phyloP scores from a whole-genome alignment of 306 rosid genomes.

The Prunus mume region DNA sequence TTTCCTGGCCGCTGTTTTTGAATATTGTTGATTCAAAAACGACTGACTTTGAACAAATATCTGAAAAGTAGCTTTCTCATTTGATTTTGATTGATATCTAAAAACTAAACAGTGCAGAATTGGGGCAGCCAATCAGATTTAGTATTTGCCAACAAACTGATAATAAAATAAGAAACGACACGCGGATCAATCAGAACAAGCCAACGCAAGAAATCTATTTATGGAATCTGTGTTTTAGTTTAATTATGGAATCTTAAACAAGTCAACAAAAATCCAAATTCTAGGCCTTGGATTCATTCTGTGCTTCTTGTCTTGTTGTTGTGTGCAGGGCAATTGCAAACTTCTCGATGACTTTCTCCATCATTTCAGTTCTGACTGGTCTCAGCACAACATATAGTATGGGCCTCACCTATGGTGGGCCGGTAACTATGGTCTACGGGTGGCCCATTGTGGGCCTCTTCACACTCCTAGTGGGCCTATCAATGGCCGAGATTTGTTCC shows the following conservation, averaged over 20 bases:
- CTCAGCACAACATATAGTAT: constrained; percentile 31
- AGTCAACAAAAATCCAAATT: not conserved
- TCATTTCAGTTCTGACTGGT: constrained; percentile 40
- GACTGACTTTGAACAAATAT: not conserved
- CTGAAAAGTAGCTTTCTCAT: too few relatives aligned
- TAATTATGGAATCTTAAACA: not conserved
- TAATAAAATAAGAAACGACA: too few relatives aligned
- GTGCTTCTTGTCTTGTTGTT: not conserved
- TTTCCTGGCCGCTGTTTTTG: not conserved
- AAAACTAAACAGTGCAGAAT: too few relatives aligned
- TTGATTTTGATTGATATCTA: too few relatives aligned
- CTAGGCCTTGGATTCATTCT: too few relatives aligned
- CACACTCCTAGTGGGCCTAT: constrained; percentile 33
- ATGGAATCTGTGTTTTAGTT: too few relatives aligned
- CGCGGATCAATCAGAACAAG: too few relatives aligned
- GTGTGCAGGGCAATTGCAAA: constrained; percentile 32
- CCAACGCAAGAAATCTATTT: too few relatives aligned
- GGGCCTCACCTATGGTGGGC: constrained; percentile 40
- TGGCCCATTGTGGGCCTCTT: constrained; percentile 40
- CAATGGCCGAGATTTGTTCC: constrained; percentile 53
- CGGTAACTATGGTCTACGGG: constrained; percentile 38
- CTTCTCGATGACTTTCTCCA: constrained; percentile 44
- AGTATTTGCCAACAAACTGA: too few relatives aligned
- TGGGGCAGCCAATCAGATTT: too few relatives aligned
- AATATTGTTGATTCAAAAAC: not conserved